Conservation (phyloP, 768 basidiomycete species). For the Termitomyces sp. region DNA sequence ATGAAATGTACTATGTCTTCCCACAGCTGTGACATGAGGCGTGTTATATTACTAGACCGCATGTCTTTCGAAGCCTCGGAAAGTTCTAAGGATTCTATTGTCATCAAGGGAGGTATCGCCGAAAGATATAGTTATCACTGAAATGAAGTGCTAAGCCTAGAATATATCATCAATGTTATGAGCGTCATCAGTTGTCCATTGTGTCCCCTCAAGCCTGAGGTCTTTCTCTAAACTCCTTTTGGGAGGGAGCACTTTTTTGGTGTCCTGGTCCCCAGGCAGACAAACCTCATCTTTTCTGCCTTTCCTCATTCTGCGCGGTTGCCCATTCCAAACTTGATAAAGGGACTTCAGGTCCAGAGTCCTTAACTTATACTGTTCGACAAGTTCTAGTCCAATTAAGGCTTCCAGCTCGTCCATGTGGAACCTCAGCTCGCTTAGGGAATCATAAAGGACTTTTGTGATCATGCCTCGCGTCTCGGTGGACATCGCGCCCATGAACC, state of each 20-base stretch:
- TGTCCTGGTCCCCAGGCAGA: neutral
- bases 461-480: constrained; percentile 27
- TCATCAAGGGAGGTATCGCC: neutral
- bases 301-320: neutral
- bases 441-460: constrained; percentile 25
- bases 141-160: constrained; percentile 3
- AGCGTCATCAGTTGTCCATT: neutral
- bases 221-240: constrained; percentile 2
- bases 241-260: neutral
- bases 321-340: constrained; percentile 1
- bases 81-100: neutral
- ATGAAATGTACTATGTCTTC: neutral
- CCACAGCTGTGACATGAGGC: constrained; percentile 6
- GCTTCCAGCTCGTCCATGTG: constrained; percentile 35
- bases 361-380: constrained; percentile 22
- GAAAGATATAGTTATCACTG: neutral
- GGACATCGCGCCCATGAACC: constrained; percentile 31
- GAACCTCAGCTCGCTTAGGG: constrained; percentile 24
- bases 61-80: neutral
- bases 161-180: constrained; percentile 14
- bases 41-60: neutral
- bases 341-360: constrained; percentile 18
- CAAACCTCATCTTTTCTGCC: neutral
- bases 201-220: constrained; percentile 1
- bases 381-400: constrained; percentile 27